Evolutionary conservation across 2,329 filamentous ascomycete species (phyloP).

Genomic region (Diaporthe helianthi): DNA sequence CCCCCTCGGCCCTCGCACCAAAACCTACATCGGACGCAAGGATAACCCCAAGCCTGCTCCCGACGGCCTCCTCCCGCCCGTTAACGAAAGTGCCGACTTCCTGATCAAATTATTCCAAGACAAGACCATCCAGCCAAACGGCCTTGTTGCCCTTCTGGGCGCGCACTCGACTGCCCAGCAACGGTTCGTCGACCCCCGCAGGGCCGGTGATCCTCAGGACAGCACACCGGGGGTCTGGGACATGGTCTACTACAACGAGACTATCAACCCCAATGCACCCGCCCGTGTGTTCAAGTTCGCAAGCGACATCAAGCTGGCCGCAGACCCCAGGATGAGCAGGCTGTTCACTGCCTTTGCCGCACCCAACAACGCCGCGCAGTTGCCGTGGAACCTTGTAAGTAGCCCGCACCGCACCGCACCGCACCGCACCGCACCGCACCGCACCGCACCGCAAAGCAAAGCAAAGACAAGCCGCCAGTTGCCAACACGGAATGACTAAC

Average conservation of each 20-base stretch:
- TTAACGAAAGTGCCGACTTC: conserved; percentile 52
- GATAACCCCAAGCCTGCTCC: conserved; percentile 52
- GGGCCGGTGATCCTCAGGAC: conserved; percentile 56
- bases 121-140: conserved; percentile 59
- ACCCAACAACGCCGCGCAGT: conserved; percentile 25
- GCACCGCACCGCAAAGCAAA: not conserved
- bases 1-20: conserved; percentile 54
- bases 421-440: not conserved
- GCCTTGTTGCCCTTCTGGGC: conserved; percentile 61
- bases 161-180: conserved; percentile 61
- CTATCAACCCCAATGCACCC: conserved; percentile 42
- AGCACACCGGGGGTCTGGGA: conserved; percentile 61
- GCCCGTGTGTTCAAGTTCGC: conserved; percentile 45
- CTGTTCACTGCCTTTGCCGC: conserved; percentile 25
- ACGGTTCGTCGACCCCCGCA: conserved; percentile 49
- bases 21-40: conserved; percentile 58
- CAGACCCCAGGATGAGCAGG: conserved; percentile 15
- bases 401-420: not conserved
- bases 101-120: conserved; percentile 57
- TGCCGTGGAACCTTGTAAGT: conserved; percentile 25
- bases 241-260: conserved; percentile 56
- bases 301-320: conserved; percentile 25
- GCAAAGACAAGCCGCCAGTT: not conserved
- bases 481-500: not conserved
- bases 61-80: conserved; percentile 51